Base-by-base conservation (phyloP, 2,329 filamentous ascomycete genomes). In the Juglanconis oblonga region DNA sequence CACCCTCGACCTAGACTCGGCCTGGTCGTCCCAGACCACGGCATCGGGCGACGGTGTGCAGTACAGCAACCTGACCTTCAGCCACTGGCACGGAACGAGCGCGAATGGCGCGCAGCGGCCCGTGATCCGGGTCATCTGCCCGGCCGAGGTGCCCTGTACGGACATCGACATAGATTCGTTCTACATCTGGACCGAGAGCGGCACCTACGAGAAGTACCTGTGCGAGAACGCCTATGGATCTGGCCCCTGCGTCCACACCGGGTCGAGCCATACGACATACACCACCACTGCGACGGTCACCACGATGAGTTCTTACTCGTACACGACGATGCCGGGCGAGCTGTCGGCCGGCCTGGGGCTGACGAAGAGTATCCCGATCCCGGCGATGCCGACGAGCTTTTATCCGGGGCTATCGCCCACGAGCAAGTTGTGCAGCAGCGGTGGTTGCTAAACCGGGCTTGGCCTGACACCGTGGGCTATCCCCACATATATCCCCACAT, bases 1-100 rank as follows among this genome's bases (percentile, higher is more conserved):
- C 73, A 78, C 77, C n/a, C 73, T 85, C 33, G 74, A 86, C 69
- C 76, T 86, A 58, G 79, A 86, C 70, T 74, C 80, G 58, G 77
- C 79, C 65, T 86, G 83, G 83, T 55, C 62, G 3, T 54, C 58
- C 33, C 62, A 64, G 45, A 54, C 56, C n/a, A 44, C 52, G 13
- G 59, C 58, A 1, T 40, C 70, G 1, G 84, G 84, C 32, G 64
- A 77, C 63, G 84, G 84, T 36, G 81, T 86, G 6, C 69, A 78
- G 62, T 77, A 83, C 52, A 74, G 65, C 66, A 81, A 84, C 71
- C 74, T 87, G 65, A 81, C 76, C 1, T 77, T 85, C 67, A 75
- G 68, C 45, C 80, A 83, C 71, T 87, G 83, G 84, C 80, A 78
- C 62, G 84, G 83, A 33, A 82, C 79, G 2, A 76, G 77, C 56